Percentiles rank a stretch among this genome's conserved stretches.
These are phyloP conservation scores for Cercospora sesami DNA, from an alignment of 2,329 filamentous ascomycete genomes.

Conservation along the genomic window DNA sequence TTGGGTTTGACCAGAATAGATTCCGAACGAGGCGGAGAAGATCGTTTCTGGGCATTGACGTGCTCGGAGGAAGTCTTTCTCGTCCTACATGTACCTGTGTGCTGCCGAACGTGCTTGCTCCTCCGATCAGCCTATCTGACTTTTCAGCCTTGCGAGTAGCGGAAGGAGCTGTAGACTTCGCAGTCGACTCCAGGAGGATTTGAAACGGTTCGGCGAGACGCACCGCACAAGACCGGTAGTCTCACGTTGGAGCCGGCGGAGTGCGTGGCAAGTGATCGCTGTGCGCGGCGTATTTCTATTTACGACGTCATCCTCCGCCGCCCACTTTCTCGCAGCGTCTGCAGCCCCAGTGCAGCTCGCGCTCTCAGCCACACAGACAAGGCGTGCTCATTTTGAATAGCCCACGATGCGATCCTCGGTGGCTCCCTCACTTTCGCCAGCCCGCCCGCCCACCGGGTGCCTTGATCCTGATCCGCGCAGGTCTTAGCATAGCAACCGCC, in stretches of 20 bases:
- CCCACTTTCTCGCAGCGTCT: background rate
- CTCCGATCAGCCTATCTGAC: background rate
- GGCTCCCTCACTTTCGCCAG: background rate
- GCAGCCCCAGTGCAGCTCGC: background rate
- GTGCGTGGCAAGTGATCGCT: background rate
- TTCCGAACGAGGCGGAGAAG: slow-evolving; percentile 20
- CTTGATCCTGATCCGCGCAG: background rate
- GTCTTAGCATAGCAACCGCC: background rate
- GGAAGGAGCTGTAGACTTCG: background rate
- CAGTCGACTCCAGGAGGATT: background rate
- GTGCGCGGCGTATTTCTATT: background rate
- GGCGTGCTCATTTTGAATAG: background rate
- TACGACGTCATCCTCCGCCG: background rate
- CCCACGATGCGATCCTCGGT: background rate
- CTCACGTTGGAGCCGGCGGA: background rate
- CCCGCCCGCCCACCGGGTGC: background rate
- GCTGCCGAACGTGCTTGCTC: background rate
- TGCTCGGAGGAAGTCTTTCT: background rate
- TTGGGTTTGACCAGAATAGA: slow-evolving; percentile 7
- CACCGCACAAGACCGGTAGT: background rate
- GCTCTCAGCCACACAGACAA: background rate
- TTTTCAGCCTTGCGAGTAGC: background rate
- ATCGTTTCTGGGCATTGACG: slow-evolving; percentile 13
- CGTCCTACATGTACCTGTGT: background rate
- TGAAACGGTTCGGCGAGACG: background rate